Percentiles rank a stretch among this genome's conserved stretches.
Conservation (phyloP, 1,284 basidiomycete species). For the Ganoderma meredithae region DNA sequence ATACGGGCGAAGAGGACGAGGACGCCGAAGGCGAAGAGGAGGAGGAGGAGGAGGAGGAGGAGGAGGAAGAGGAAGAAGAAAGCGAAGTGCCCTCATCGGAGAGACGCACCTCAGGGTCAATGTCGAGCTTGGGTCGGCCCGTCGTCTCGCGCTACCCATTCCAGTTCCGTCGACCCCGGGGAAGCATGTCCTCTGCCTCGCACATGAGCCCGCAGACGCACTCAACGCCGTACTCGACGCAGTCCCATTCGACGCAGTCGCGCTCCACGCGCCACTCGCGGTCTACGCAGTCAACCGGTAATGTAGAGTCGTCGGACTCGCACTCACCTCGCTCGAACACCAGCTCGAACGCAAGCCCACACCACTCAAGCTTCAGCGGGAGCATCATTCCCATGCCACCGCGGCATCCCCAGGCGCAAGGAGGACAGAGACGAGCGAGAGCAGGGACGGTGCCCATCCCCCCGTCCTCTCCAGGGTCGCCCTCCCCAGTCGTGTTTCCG, state of each 20-base stretch:
- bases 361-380: constrained; percentile 40
- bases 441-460: constrained; percentile 60
- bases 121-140: constrained; percentile 83
- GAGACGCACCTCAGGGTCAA: constrained; percentile 72
- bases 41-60: constrained; percentile 47
- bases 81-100: constrained; percentile 57
- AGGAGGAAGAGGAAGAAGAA: constrained; percentile 52
- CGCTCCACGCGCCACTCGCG: constrained; percentile 53
- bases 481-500: constrained; percentile 55
- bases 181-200: constrained; percentile 50
- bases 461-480: constrained; percentile 50
- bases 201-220: constrained; percentile 44
- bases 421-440: constrained; percentile 47
- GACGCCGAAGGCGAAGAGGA: constrained; percentile 40
- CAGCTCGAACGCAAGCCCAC: constrained; percentile 45
- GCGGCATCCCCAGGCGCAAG: constrained; percentile 58
- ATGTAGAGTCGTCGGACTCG: constrained; percentile 63
- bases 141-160: constrained; percentile 75
- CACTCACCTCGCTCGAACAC: constrained; percentile 52
- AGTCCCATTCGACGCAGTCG: constrained; percentile 49
- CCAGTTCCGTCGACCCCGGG: constrained; percentile 62
- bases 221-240: constrained; percentile 49
- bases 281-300: constrained; percentile 63
- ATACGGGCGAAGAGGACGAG: constrained; percentile 35
- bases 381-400: constrained; percentile 76